Percentiles rank a stretch among this genome's conserved stretches.
Evolutionary conservation across 768 basidiomycete genomes (phyloP).

Genomic region (Ramaria sp.): DNA sequence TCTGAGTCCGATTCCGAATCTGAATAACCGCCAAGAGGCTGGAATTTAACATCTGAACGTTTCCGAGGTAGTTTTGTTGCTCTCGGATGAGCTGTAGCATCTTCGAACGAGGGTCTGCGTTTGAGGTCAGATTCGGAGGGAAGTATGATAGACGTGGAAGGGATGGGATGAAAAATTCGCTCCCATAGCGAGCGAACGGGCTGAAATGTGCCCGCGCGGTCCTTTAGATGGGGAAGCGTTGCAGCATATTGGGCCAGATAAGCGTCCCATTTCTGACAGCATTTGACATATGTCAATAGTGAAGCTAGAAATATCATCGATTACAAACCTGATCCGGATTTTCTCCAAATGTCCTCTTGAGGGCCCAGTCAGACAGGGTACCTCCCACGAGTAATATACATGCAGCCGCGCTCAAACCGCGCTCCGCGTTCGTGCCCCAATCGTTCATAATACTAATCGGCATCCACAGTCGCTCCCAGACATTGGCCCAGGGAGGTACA

Average conservation of each 20-base stretch:
- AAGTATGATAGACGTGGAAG: slow-evolving; percentile 15
- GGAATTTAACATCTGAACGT: slow-evolving; percentile 8
- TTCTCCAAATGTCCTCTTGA: slow-evolving; percentile 46
- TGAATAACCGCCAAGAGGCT: slow-evolving; percentile 8
- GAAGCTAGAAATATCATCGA: neutral
- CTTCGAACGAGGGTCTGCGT: neutral
- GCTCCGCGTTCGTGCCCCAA: slow-evolving; percentile 49
- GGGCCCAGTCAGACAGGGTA: slow-evolving; percentile 41
- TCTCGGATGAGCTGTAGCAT: neutral
- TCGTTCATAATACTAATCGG: slow-evolving; percentile 21
- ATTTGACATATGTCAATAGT: neutral
- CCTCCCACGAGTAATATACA: slow-evolving; percentile 42
- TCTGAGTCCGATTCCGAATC: slow-evolving; percentile 9
- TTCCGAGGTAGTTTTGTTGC: neutral
- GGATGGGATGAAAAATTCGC: slow-evolving; percentile 26
- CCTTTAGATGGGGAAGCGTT: slow-evolving; percentile 33
- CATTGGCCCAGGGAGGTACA: slow-evolving; percentile 45
- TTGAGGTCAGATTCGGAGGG: slow-evolving; percentile 18
- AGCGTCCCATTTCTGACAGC: slow-evolving; percentile 52
- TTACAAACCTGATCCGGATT: slow-evolving; percentile 54
- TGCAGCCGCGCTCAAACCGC: slow-evolving; percentile 47
- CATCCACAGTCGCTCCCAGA: slow-evolving; percentile 56
- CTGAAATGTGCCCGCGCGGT: slow-evolving; percentile 47
- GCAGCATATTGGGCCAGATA: slow-evolving; percentile 51
- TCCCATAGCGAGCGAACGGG: slow-evolving; percentile 48